Evolutionary conservation across 2,329 filamentous ascomycete genomes (phyloP).

Genomic region (Trichoderma sp.): DNA sequence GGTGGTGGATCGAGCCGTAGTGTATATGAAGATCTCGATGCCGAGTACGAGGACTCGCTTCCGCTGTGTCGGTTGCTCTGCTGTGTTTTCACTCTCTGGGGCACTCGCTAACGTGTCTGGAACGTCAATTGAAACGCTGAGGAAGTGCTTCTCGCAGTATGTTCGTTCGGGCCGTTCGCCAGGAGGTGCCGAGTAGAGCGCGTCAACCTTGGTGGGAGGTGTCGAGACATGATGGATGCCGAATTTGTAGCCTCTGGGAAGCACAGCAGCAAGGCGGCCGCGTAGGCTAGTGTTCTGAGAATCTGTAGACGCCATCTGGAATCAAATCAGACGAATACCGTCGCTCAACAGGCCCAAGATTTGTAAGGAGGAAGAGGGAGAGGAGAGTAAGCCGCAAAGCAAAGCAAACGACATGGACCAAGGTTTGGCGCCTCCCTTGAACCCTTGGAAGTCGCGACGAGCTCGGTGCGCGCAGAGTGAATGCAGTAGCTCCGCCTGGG

Average conservation of each 20-base stretch:
- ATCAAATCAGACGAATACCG: not conserved
- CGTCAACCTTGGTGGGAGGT: slow-evolving; percentile 68
- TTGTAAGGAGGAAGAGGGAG: not conserved
- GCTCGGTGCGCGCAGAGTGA: not conserved
- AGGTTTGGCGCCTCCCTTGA: slow-evolving; percentile 1
- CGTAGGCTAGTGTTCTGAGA: slow-evolving; percentile 20
- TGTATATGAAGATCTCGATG: slow-evolving; percentile 85
- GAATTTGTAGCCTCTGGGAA: slow-evolving; percentile 58
- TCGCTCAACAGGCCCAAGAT: not conserved
- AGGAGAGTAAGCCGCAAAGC: not conserved
- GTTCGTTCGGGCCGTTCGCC: slow-evolving; percentile 71
- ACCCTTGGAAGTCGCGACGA: slow-evolving; percentile 3
- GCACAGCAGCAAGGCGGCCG: slow-evolving; percentile 43
- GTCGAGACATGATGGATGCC: slow-evolving; percentile 85
- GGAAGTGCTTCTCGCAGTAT: slow-evolving; percentile 81
- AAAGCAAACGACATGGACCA: not conserved
- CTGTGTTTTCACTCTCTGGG: slow-evolving; percentile 26
- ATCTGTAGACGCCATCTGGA: slow-evolving; percentile 3
- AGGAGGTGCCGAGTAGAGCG: slow-evolving; percentile 78
- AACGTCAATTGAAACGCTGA: slow-evolving; percentile 50
- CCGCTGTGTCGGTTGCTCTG: slow-evolving; percentile 17
- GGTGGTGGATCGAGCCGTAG: slow-evolving; percentile 74
- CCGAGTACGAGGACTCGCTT: slow-evolving; percentile 68
- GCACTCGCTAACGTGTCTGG: slow-evolving; percentile 22
- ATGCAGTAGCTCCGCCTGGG: slow-evolving; percentile 2